Evolutionary conservation across 345 rosid genomes (phyloP).

Genomic region (thale cress (Arabidopsis thaliana)): TAIR10.1 NC_003071.7:10788001-10788500

Average conservation of each 20-base stretch:
- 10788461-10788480: no score
- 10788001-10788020: conserved; percentile 55
- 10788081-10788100: conserved; percentile 2
- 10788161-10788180: neutral
- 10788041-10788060: conserved; percentile 73
- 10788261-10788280: neutral
- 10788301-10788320: no score
- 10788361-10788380: no score
- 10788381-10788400: no score
- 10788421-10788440: no score
- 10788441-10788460: no score
- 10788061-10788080: conserved; percentile 54
- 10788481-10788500: no score
- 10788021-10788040: conserved; percentile 50
- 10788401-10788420: no score
- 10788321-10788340: neutral
- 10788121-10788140: conserved; percentile 37
- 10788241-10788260: conserved; percentile 21
- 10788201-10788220: conserved; percentile 16
- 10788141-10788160: conserved; percentile 41
- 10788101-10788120: neutral
- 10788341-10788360: neutral
- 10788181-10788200: conserved; percentile 37
- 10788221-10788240: conserved; percentile 26
- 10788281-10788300: neutral